These are phyloP conservation scores for Zymoseptoria ardabiliae DNA, from an alignment of 2,329 filamentous ascomycete genomes.

Conservation along the genomic window DNA sequence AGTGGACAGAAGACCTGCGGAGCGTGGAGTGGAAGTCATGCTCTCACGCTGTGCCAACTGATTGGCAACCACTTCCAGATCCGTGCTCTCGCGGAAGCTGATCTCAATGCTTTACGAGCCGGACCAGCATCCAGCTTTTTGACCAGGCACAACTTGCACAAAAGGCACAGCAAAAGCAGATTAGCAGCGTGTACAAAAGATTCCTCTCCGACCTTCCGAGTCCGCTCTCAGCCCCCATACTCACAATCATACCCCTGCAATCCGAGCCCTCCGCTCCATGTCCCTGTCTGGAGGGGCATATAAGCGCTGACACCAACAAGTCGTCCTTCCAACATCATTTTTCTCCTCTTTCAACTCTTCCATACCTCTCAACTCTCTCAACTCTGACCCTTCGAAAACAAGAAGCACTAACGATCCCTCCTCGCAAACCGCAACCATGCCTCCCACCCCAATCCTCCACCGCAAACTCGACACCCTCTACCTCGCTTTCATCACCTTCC, in stretches of 20 bases:
- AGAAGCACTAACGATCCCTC: no score
- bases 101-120: no score
- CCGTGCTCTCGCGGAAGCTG: no score
- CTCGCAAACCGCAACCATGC: not conserved
- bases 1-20: no score
- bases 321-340: not conserved
- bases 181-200: not conserved
- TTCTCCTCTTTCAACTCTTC: not conserved
- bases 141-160: not conserved
- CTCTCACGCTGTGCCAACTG: no score
- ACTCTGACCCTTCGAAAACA: slow-evolving; percentile 1
- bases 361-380: not conserved
- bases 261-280: not conserved
- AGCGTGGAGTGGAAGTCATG: no score
- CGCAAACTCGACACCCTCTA: slow-evolving; percentile 44
- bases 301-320: not conserved
- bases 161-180: not conserved
- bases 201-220: not conserved
- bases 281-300: not conserved
- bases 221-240: not conserved
- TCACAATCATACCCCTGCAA: not conserved
- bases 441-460: slow-evolving; percentile 13
- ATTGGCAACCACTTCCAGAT: no score
- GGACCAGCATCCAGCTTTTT: no score
- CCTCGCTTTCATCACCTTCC: slow-evolving; percentile 54